Conservation (phyloP, 2,329 filamentous ascomycete genomes). For the Thermomyces lanuginosus region DNA sequence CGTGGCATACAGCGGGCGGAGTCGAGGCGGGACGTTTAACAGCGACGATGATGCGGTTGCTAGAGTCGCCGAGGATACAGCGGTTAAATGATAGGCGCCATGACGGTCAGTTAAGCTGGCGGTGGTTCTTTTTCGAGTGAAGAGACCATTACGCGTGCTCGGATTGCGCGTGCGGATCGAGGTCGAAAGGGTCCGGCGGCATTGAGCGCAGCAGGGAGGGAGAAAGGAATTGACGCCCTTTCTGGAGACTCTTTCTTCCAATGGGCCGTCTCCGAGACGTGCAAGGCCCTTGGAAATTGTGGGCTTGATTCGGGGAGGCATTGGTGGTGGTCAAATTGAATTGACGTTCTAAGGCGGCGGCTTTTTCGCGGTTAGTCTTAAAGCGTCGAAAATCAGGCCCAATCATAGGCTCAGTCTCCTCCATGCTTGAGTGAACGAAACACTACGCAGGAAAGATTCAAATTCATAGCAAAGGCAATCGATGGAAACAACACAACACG, state of each 20-base stretch:
- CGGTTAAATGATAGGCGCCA: too few species aligned
- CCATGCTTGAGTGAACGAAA: too few species aligned
- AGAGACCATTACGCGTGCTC: conserved; percentile 3
- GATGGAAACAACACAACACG: too few species aligned
- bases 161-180: not conserved
- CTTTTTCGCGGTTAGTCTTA: too few species aligned
- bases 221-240: conserved; percentile 17
- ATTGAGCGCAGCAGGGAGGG: conserved; percentile 25
- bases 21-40: conserved; percentile 33
- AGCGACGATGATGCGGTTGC: conserved; percentile 5
- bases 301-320: conserved; percentile 25
- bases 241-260: conserved; percentile 5
- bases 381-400: too few species aligned
- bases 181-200: conserved; percentile 17
- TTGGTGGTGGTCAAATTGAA: conserved; percentile 10
- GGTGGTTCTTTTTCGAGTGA: conserved; percentile 1
- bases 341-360: not conserved
- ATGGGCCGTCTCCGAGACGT: conserved; percentile 11
- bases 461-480: too few species aligned
- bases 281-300: conserved; percentile 20
- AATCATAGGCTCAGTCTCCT: too few species aligned
- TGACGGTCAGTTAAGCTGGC: conserved; percentile 1
- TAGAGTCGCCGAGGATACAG: conserved; percentile 1
- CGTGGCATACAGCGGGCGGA: conserved; percentile 38
- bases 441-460: too few species aligned